A percentile compares a stretch with the other conserved stretches of the same genome.
phyloP scores from a whole-genome alignment of 208 protist species.

The Blechomonas ayalai region DNA sequence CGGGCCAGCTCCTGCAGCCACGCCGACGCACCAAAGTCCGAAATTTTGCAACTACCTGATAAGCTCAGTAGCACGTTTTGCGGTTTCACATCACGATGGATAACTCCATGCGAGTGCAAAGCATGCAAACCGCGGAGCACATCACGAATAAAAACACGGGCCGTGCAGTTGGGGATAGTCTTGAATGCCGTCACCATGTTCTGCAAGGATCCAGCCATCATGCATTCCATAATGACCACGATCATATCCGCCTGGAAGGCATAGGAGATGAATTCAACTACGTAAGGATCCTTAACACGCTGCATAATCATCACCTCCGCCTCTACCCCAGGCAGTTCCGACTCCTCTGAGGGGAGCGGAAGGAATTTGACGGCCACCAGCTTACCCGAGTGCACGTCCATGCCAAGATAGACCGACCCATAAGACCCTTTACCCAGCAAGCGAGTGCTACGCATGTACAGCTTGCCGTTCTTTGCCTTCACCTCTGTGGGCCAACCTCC shows the following conservation, averaged over 20 bases:
- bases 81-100: slow-evolving; percentile 90
- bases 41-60: slow-evolving; percentile 82
- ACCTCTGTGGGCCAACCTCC: slow-evolving; percentile 47
- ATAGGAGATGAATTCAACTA: slow-evolving; percentile 85
- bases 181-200: slow-evolving; percentile 68
- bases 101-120: slow-evolving; percentile 74
- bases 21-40: slow-evolving; percentile 85
- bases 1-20: slow-evolving; percentile 62
- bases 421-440: slow-evolving; percentile 85
- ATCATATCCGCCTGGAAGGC: slow-evolving; percentile 60
- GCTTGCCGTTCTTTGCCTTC: slow-evolving; percentile 65
- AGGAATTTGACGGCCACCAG: slow-evolving; percentile 85
- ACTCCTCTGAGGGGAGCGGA: slow-evolving; percentile 57
- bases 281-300: slow-evolving; percentile 73
- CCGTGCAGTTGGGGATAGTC: slow-evolving; percentile 56
- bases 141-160: slow-evolving; percentile 73
- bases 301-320: slow-evolving; percentile 81
- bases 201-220: slow-evolving; percentile 80
- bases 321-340: slow-evolving; percentile 48
- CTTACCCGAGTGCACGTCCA: slow-evolving; percentile 71
- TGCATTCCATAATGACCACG: slow-evolving; percentile 88
- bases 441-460: slow-evolving; percentile 62
- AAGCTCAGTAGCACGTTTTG: slow-evolving; percentile 87
- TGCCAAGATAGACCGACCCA: slow-evolving; percentile 81
- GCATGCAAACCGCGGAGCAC: slow-evolving; percentile 75